A percentile compares a stretch with the other conserved stretches of the same genome.
These are phyloP conservation scores for Nitzschia putrida DNA, from an alignment of 108 stramenopile species.

Conservation along the genomic window DNA sequence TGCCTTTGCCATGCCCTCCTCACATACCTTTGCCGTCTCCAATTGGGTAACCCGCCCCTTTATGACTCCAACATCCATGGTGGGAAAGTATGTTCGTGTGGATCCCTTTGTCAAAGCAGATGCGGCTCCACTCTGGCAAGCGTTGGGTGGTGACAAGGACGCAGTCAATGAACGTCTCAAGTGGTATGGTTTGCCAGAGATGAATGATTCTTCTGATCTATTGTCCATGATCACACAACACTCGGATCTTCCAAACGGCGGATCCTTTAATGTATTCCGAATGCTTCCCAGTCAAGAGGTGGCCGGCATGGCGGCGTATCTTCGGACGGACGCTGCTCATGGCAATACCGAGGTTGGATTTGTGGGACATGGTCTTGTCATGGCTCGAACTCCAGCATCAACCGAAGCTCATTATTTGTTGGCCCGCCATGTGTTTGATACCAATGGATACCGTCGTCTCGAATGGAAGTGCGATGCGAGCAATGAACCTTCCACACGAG, in stretches of 20 bases:
- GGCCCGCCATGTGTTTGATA: conserved; percentile 2
- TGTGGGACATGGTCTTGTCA: conserved; percentile 16
- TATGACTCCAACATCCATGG: background rate
- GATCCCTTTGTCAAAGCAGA: conserved; percentile 5
- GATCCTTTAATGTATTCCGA: conserved; percentile 4
- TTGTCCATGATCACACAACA: background rate
- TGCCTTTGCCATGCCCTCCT: too few relatives aligned
- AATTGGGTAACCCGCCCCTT: conserved; percentile 1
- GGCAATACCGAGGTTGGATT: conserved; percentile 11
- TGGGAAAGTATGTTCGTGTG: conserved; percentile 9
- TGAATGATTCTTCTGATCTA: background rate
- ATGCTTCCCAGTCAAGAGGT: background rate
- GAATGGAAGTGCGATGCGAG: conserved; percentile 20
- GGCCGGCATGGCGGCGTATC: conserved; percentile 13
- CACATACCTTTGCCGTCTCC: too few relatives aligned
- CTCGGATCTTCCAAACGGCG: background rate
- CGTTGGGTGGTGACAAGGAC: conserved; percentile 13
- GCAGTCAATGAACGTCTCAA: conserved; percentile 16
- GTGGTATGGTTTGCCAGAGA: conserved; percentile 13
- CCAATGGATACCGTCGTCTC: conserved; percentile 2
- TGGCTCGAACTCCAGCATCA: conserved; percentile 8
- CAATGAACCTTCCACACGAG: conserved; percentile 9
- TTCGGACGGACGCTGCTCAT: conserved; percentile 1
- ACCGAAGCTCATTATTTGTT: conserved; percentile 26
- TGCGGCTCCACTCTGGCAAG: conserved; percentile 7